Conservation (phyloP, 345 rosid species). For the Moricandia arvensis region DNA sequence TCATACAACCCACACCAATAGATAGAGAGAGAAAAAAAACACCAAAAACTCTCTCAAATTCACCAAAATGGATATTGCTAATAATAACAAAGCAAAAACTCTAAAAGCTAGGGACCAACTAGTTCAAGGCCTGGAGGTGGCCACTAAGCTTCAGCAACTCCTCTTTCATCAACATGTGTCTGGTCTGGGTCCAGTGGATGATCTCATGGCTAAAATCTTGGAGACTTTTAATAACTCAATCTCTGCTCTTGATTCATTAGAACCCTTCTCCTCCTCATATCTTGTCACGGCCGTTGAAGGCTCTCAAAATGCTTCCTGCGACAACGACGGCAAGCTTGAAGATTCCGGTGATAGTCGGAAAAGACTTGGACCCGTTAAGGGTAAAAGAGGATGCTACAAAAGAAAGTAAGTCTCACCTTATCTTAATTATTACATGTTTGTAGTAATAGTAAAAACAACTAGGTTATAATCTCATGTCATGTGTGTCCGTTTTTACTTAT, state of each 20-base stretch:
- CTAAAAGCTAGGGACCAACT: constrained; percentile 42
- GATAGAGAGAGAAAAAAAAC: background rate
- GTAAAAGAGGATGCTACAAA: constrained; percentile 73
- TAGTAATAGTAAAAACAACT: background rate
- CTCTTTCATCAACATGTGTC: constrained; percentile 32
- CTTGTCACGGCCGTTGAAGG: constrained; percentile 16
- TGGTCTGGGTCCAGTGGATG: constrained; percentile 18
- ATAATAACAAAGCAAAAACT: constrained; percentile 12
- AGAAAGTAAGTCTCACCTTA: constrained; percentile 61
- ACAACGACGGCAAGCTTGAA: constrained; percentile 44
- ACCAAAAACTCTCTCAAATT: constrained; percentile 2
- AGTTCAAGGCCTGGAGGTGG: constrained; percentile 42
- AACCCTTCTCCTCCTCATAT: constrained; percentile 22
- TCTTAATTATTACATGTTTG: background rate
- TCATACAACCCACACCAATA: constrained; percentile 17
- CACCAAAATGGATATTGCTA: constrained; percentile 22
- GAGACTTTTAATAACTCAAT: constrained; percentile 45
- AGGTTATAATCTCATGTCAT: background rate
- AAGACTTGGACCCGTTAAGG: constrained; percentile 39
- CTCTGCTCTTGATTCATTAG: constrained; percentile 34
- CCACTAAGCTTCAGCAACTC: constrained; percentile 48
- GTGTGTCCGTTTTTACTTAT: background rate
- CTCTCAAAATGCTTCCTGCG: constrained; percentile 39
- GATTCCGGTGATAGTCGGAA: constrained; percentile 62
- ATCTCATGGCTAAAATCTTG: constrained; percentile 50